Evolutionary conservation across 192 early-diverging fungal species (phyloP), one percentile per base, ranked within the genome.

Genomic region (Radiomyces spectabilis): DNA sequence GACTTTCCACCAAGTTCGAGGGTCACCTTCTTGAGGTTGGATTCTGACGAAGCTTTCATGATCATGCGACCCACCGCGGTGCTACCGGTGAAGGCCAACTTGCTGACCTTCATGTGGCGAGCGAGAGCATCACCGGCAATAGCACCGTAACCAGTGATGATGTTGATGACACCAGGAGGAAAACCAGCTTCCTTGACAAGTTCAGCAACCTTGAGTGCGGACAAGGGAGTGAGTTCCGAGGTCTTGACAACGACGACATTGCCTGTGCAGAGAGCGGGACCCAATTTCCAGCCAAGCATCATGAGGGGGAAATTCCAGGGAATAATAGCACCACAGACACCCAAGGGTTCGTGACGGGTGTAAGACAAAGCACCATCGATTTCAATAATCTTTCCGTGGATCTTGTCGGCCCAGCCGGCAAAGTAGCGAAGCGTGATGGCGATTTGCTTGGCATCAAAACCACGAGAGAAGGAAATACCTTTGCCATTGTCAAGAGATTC

Each of bases 1-100:
- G 86, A 89, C 69, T 95, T 95, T 31, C 92, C 92, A 45, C 85
- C 92, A 0, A 95, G 79, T 73, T 95, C 92, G n/a, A 95, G 65
- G 0, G 82, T 84, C 30, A 91, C 72, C 32, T 85, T 81, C 72
- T 92, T 93, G 53, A 85, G 69, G 30, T 80, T 78, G 51, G 69
- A 71, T 29, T 71, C 74, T 4, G 86, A 80, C 42, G 85, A 66
- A 24, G 72, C 61, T 24, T 71, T 62, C 66, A 82, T 76, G 46
- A 91, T 73, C 25, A 49, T 51, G 46, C 79, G 68, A 38, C 88
- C 88, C 3, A 84, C 86, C 18, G 52, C 59, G 9, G 88, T 86
- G 9, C 80, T 82, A 27, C 86, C 89, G 6, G 89, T 94, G 60
- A 94, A 91, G 3, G 88, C 85, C 40, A 89, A 61, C 55, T 84